These are phyloP conservation scores for Naganishia vishniacii DNA, from an alignment of 768 basidiomycete genomes.

Conservation along the genomic window DNA sequence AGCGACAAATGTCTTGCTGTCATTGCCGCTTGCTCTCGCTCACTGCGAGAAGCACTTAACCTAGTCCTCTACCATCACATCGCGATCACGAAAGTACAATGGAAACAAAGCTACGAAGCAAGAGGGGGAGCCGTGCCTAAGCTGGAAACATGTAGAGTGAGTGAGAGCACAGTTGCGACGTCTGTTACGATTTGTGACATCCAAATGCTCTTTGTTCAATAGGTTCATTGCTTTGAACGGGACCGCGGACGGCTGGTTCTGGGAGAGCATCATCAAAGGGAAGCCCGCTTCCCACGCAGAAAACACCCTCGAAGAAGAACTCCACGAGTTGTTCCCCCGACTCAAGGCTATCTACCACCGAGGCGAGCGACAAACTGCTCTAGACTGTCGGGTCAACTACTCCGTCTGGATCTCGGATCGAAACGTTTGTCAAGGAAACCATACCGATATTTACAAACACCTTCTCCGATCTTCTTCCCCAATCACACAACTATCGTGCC, in stretches of 20 bases:
- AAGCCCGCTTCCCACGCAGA: neutral
- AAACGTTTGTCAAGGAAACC: neutral
- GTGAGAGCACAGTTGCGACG: neutral
- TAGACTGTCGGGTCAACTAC: neutral
- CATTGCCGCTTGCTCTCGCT: neutral
- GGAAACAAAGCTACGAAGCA: neutral
- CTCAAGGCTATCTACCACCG: neutral
- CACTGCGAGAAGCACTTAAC: neutral
- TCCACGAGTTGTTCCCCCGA: neutral
- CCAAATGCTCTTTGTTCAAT: neutral
- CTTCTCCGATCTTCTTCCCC: neutral
- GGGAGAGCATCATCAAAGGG: neutral
- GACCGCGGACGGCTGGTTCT: neutral
- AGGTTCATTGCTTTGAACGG: neutral
- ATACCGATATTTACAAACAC: neutral
- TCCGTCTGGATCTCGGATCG: slow-evolving; percentile 2
- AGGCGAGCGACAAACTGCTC: neutral
- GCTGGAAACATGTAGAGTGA: neutral
- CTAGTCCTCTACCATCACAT: neutral
- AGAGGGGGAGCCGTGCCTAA: neutral
- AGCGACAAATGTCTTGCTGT: neutral
- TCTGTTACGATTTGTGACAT: neutral
- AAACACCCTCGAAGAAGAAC: neutral
- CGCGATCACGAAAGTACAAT: neutral
- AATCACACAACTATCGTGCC: neutral